phyloP scores from a whole-genome alignment of 1,139 yeast genomes.

The Geotrichum citri-aurantii region DNA sequence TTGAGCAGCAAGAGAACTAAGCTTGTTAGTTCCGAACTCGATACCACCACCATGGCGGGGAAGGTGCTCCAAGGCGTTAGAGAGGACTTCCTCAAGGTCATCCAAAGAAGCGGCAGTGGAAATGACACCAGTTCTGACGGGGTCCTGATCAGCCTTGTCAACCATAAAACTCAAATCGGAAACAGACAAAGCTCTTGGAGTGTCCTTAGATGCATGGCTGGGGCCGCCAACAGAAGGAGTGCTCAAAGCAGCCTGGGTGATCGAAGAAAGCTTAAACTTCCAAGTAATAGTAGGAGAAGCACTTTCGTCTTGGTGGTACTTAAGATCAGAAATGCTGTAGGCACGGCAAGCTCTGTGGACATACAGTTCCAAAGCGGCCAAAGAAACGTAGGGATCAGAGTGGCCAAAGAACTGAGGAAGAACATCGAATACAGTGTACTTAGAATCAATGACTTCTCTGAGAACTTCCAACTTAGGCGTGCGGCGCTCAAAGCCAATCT shows the following conservation, averaged over 20 bases:
- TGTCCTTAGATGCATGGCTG: constrained; percentile 29
- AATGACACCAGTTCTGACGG: constrained; percentile 79
- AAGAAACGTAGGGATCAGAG: constrained; percentile 78
- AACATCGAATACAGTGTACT: constrained; percentile 93
- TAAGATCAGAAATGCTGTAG: constrained; percentile 74
- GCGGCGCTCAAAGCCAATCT: constrained; percentile 61
- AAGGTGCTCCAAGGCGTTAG: constrained; percentile 68
- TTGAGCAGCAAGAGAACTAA: constrained; percentile 35
- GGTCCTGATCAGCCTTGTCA: constrained; percentile 53
- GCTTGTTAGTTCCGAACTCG: constrained; percentile 23
- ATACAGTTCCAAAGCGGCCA: constrained; percentile 96
- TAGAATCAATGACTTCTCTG: constrained; percentile 90
- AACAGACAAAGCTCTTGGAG: constrained; percentile 81
- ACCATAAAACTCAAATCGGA: constrained; percentile 85
- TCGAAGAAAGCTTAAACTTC: constrained; percentile 83
- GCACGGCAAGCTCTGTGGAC: constrained; percentile 97
- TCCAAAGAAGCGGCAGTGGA: constrained; percentile 80
- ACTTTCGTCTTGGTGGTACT: constrained; percentile 49
- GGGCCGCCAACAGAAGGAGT: constrained; percentile 25
- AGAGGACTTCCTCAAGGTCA: constrained; percentile 77
- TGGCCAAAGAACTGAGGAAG: constrained; percentile 84
- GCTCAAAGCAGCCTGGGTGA: constrained; percentile 51
- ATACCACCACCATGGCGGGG: constrained; percentile 41
- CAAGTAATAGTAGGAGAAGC: constrained; percentile 72
- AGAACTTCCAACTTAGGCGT: constrained; percentile 76